phyloP scores from a whole-genome alignment of 495 filamentous ascomycete genomes.

The Tuber calosporum region DNA sequence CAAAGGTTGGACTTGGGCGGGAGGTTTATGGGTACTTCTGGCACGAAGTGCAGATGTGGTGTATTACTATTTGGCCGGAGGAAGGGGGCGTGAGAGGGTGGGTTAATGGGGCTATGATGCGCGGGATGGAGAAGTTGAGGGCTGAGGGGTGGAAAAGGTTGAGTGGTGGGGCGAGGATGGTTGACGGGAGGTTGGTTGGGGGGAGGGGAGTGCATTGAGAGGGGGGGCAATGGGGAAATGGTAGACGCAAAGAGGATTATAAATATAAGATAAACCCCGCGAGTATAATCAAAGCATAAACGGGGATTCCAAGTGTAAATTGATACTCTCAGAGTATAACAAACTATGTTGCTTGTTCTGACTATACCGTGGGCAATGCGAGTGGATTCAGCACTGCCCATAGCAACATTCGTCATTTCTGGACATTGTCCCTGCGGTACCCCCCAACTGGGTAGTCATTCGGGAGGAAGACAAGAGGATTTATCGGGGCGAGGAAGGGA shows the following conservation, averaged over 20 bases:
- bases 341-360: not conserved
- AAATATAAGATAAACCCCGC: not conserved
- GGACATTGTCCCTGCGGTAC: not conserved
- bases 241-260: not conserved
- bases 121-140: constrained; percentile 16
- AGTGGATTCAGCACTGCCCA: not conserved
- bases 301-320: no score
- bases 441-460: not conserved
- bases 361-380: not conserved
- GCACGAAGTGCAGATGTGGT: constrained; percentile 30
- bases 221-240: not conserved
- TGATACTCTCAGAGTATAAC: not conserved
- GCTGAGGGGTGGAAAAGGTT: constrained; percentile 26
- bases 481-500: not conserved
- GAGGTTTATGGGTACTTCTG: constrained; percentile 29
- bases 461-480: not conserved
- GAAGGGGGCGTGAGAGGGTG: constrained; percentile 25
- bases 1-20: constrained; percentile 22
- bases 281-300: not conserved
- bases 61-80: constrained; percentile 25
- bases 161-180: constrained; percentile 20
- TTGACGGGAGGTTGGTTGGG: constrained; percentile 25
- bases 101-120: constrained; percentile 24
- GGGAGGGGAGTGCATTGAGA: not conserved
- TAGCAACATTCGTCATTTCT: not conserved